Evolutionary conservation across 2,329 filamentous ascomycete species (phyloP).

Genomic region (Ambrosiella xylebori): DNA sequence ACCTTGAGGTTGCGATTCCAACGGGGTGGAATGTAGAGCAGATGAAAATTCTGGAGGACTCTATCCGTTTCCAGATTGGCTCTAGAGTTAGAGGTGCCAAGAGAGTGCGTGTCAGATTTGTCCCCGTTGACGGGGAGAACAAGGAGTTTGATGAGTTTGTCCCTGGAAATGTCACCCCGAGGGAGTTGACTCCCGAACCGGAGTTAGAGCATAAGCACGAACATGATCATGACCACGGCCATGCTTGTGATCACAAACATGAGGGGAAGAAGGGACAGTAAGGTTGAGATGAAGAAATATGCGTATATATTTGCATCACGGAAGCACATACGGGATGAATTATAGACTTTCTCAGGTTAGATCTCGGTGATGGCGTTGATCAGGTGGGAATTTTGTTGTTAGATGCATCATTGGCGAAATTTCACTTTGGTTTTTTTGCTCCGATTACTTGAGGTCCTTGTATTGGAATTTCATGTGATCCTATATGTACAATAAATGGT

Average conservation of each 20-base stretch:
- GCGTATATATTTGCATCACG: neutral
- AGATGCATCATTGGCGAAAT: neutral
- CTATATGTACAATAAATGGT: neutral
- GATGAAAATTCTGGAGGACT: constrained; percentile 52
- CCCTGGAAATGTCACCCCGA: constrained; percentile 44
- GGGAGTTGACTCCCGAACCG: constrained; percentile 25
- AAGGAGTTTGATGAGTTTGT: constrained; percentile 67
- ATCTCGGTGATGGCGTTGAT: neutral
- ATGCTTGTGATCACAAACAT: constrained; percentile 13
- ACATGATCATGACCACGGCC: constrained; percentile 15
- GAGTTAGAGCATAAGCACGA: constrained; percentile 28
- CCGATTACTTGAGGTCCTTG: neutral
- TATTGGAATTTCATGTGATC: neutral
- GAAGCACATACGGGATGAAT: constrained; percentile 2
- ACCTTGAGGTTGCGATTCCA: constrained; percentile 72
- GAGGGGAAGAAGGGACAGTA: constrained; percentile 3
- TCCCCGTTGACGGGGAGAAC: constrained; percentile 45
- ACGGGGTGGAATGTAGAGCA: constrained; percentile 58
- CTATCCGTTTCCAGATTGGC: constrained; percentile 55
- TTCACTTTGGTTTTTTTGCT: neutral
- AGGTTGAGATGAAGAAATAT: neutral
- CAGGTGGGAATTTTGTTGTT: neutral
- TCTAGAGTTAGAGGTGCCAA: constrained; percentile 68
- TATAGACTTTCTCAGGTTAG: neutral
- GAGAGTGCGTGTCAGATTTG: constrained; percentile 68